Percentiles rank a stretch among this genome's conserved stretches.
These are phyloP conservation scores for Malassezia dermatis DNA, from an alignment of 1,284 basidiomycete genomes.

Conservation along the genomic window DNA sequence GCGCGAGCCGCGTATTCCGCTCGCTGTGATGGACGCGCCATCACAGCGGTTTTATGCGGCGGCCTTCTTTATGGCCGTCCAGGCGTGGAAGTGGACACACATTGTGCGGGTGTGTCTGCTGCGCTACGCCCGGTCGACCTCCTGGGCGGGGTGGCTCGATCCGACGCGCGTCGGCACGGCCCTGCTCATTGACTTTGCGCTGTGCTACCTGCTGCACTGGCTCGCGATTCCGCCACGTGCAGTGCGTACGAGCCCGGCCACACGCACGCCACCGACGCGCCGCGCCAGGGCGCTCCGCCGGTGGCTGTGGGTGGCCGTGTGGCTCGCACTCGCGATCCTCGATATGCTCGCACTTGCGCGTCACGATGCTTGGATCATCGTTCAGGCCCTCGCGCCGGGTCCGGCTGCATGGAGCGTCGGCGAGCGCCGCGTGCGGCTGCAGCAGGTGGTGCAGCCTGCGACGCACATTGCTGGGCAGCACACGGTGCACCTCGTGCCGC, in stretches of 20 bases:
- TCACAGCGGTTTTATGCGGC: slow-evolving; percentile 54
- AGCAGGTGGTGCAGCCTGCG: slow-evolving; percentile 46
- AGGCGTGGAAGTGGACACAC: slow-evolving; percentile 44
- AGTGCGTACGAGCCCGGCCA: neutral
- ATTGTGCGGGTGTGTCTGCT: neutral
- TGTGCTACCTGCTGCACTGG: slow-evolving; percentile 49
- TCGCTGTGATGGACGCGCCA: slow-evolving; percentile 49
- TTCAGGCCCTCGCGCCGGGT: neutral
- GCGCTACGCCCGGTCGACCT: neutral
- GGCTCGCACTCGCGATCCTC: slow-evolving; percentile 18
- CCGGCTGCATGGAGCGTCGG: slow-evolving; percentile 18
- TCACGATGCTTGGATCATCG: slow-evolving; percentile 10
- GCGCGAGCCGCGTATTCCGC: slow-evolving; percentile 44
- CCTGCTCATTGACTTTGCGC: slow-evolving; percentile 15
- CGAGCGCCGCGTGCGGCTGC: slow-evolving; percentile 48
- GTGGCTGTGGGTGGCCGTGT: slow-evolving; percentile 21
- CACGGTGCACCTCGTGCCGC: slow-evolving; percentile 74
- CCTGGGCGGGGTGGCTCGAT: neutral
- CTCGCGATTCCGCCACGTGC: slow-evolving; percentile 53
- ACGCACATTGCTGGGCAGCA: slow-evolving; percentile 72
- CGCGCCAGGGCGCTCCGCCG: slow-evolving; percentile 9
- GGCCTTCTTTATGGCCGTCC: slow-evolving; percentile 51
- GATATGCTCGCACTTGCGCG: slow-evolving; percentile 22
- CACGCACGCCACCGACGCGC: neutral
- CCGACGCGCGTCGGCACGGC: slow-evolving; percentile 6